Evolutionary conservation across 1,284 basidiomycete species (phyloP), one percentile per base, ranked within the genome.

Genomic region (Pholiota adiposa): DNA sequence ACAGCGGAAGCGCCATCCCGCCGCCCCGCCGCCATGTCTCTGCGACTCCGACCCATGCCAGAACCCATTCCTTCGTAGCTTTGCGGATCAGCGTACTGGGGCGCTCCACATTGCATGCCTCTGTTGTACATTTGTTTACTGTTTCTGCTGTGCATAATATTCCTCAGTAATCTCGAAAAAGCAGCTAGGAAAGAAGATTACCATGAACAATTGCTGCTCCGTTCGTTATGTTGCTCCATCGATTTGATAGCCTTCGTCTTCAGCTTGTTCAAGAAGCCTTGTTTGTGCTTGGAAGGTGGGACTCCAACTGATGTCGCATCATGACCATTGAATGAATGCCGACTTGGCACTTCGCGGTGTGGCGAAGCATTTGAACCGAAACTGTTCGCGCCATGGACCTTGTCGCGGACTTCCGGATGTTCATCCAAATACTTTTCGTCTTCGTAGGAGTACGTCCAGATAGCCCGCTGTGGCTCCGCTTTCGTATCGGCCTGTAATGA

Each of bases 401-500:
- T 79, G 57, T 80, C 74, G 51, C 72, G 71, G 11, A 77, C 65
- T 12, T 83, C 80, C 12, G 88, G 85, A 65, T 89, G 82, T 58
- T 84, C 81, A 16, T 60, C 66, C 25, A 89, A 75, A 70, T 81
- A 90, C 58, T 83, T 78, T 54, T 86, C 82, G 67, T 90, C 88
- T 56, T 90, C 85, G 62, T 83, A 85, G 1, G 89, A 89, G 67
- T 91, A 87, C 2, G 80, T 77, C 89, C 89, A 91, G 63, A 85
- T 89, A 0, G 85, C 79, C 2, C 89, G 82, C 5, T 87, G 83
- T n/a, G 89, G 89, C 2, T 72, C 76, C 3, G 83, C 81, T 53
- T 73, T 78, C 0, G 87, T 90, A 64, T 91, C 86, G n/a, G 90
- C 85, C 87, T 83, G 56, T 0, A 43, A 52, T n/a, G n/a, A n/a